Percentiles rank a stretch among this genome's conserved stretches.
phyloP scores from a whole-genome alignment of 805 yeast genomes.

The Candida arabinofermentans region DNA sequence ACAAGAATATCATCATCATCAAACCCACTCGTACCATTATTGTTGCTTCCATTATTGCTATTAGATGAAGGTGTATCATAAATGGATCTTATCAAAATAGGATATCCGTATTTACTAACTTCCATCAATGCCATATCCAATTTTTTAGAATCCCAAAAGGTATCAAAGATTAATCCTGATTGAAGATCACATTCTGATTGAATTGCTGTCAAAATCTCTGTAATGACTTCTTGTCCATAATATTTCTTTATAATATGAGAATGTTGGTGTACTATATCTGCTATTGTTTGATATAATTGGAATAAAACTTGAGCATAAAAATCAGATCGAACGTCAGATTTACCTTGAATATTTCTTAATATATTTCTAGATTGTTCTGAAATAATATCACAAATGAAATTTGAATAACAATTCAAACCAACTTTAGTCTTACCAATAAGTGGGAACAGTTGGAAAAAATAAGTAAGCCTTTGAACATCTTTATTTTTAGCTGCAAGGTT shows the following conservation, averaged over 20 bases:
- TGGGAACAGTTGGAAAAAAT: constrained; percentile 84
- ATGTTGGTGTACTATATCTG: constrained; percentile 82
- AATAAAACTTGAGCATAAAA: constrained; percentile 56
- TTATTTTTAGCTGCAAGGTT: constrained; percentile 60
- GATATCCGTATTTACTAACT: constrained; percentile 51
- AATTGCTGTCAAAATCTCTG: constrained; percentile 63
- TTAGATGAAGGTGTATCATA: constrained; percentile 22
- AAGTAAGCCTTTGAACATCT: constrained; percentile 67
- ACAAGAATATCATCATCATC: constrained; percentile 25
- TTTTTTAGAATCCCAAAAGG: constrained; percentile 71
- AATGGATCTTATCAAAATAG: constrained; percentile 36
- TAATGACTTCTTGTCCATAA: constrained; percentile 65
- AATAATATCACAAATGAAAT: constrained; percentile 80
- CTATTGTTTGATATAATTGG: constrained; percentile 77
- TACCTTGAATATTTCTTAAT: constrained; percentile 42
- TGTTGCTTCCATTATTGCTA: not conserved
- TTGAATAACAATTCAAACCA: constrained; percentile 80
- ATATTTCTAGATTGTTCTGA: constrained; percentile 72
- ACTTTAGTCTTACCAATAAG: constrained; percentile 64
- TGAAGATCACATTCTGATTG: constrained; percentile 93
- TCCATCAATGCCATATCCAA: constrained; percentile 54
- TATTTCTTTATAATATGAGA: constrained; percentile 69
- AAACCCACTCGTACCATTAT: too few species aligned
- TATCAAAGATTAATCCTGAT: constrained; percentile 81
- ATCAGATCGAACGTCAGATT: constrained; percentile 39